Conservation (phyloP, 441 rosid species). For the Syzygium syzygioides region DNA sequence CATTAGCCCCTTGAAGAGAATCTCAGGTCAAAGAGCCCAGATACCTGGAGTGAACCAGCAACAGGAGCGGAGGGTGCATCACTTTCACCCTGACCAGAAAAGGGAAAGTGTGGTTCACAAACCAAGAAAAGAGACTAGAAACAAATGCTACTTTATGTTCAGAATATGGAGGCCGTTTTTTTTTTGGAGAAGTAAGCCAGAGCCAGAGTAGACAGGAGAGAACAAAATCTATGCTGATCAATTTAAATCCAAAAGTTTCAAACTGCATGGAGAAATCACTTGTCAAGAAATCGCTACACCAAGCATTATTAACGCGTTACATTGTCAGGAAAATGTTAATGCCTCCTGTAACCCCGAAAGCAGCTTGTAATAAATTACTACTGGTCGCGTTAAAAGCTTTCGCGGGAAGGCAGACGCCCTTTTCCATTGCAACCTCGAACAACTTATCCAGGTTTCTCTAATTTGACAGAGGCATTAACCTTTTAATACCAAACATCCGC, state of each 20-base stretch:
- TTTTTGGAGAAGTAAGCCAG: background rate
- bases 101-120: conserved; percentile 4
- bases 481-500: background rate
- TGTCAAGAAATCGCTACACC: background rate
- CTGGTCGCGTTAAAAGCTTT: background rate
- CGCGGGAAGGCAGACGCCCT: background rate
- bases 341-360: background rate
- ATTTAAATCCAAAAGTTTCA: background rate
- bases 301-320: background rate
- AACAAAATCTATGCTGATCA: background rate
- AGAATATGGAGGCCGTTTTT: background rate
- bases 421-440: background rate
- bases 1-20: conserved; percentile 4
- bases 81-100: conserved; percentile 68
- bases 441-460: background rate
- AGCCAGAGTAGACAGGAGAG: background rate
- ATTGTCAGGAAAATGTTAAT: background rate
- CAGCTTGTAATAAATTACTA: background rate
- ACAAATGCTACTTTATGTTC: background rate
- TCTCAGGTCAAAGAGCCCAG: conserved; percentile 2
- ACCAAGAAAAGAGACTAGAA: background rate
- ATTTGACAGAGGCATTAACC: background rate
- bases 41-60: conserved; percentile 80
- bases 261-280: background rate
- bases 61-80: conserved; percentile 56